Base-by-base conservation (phyloP, 1,284 basidiomycete species). In the Ganoderma leucocontextum region DNA sequence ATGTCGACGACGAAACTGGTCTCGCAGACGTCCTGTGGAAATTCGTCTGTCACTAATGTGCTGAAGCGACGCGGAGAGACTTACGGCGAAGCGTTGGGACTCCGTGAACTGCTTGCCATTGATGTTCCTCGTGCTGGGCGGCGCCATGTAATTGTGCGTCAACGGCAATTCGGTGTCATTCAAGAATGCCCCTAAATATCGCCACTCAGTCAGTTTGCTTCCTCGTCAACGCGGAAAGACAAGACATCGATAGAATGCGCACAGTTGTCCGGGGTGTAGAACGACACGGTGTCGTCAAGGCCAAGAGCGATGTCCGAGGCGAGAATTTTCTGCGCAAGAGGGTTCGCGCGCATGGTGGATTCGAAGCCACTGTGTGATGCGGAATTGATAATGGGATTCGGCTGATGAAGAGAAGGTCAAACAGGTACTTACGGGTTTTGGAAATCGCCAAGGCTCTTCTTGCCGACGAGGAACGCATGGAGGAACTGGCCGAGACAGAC, bases 401-500 rank as follows among this genome's bases (percentile, higher is more conserved):
- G 12, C 9, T 25, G 2, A 12, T 3, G 10, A 10, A 4, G 9
- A 53, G 47, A 4, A 10, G 33, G n/a, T 38, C 9, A 77, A 86
- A 13, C 12, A 12, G 22, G 9, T 25, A 49, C 47, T 68, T 72
- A 89, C 88, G 86, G 82, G 72, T 86, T 87, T 6, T 84, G 86
- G 62, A 86, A 72, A 52, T 42, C 63, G 29, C 69, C 67, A 19
- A 72, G 65, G 57, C 71, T 80, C 52, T 82, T 77, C 0, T 82
- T 78, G 17, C 89, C 88, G 12, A 84, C 82, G 41, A 91, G 81
- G 75, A 83, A 89, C 62, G 84, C 82, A 71, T 88, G 86, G 41
- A 91, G 78, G 81, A 89, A 90, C 57, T 86, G 82, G 0, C 88
- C 89, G 9, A 90, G 81, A 72, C 88, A 89, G 10, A 90, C 82